These are phyloP conservation scores for Alloteropsis angusta DNA, from an alignment of 202 grass and related monocot genomes.

Conservation along the genomic window DNA sequence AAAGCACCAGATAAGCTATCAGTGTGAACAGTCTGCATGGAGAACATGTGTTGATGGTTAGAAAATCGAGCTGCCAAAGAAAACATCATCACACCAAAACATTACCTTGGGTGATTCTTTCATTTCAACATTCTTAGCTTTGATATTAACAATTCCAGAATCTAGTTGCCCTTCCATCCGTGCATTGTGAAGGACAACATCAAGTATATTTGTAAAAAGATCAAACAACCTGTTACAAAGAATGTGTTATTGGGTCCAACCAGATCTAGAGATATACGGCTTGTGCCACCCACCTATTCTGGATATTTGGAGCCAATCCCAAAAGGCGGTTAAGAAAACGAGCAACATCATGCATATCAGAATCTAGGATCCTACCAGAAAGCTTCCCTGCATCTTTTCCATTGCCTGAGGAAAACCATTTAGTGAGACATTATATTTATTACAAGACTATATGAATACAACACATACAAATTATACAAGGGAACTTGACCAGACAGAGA, in stretches of 20 bases:
- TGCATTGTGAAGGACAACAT: constrained; percentile 80
- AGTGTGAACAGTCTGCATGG: constrained; percentile 77
- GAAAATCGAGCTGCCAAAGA: constrained; percentile 8
- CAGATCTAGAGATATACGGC: constrained; percentile 1
- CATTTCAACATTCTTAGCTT: constrained; percentile 87
- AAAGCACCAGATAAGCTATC: constrained; percentile 83
- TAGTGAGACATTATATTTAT: constrained; percentile 1
- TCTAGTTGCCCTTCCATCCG: constrained; percentile 89
- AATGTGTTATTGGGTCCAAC: constrained; percentile 23
- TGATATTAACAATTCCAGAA: constrained; percentile 98
- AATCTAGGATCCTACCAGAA: constrained; percentile 87
- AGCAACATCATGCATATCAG: constrained; percentile 97
- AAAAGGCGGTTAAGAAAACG: constrained; percentile 95
- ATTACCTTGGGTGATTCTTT: constrained; percentile 71
- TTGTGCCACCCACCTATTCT: constrained; percentile 60
- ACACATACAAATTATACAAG: background rate
- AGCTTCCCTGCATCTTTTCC: constrained; percentile 68
- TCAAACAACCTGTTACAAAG: constrained; percentile 72
- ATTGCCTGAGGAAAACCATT: constrained; percentile 53
- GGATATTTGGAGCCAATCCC: constrained; percentile 76
- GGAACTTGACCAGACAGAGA: background rate
- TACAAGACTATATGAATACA: background rate
- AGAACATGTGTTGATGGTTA: constrained; percentile 12
- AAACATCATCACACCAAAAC: constrained; percentile 4
- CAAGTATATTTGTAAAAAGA: constrained; percentile 79